These are phyloP conservation scores for Bipolaris cookei DNA, from an alignment of 2,329 filamentous ascomycete species.

Conservation along the genomic window DNA sequence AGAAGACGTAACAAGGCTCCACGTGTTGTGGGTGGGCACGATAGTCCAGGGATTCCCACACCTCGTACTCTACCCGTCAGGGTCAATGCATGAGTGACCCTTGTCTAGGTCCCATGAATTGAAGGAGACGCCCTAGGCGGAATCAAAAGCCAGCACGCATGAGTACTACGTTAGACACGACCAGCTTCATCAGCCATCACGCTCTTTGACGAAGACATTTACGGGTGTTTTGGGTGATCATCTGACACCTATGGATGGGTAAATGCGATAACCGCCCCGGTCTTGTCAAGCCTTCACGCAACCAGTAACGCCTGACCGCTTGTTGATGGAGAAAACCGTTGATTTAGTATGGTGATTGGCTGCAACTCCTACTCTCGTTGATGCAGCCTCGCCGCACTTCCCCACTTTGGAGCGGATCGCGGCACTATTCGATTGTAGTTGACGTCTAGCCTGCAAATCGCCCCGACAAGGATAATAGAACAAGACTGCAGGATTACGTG, in stretches of 20 bases:
- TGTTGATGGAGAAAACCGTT: conserved; percentile 12
- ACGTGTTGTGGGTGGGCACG: conserved; percentile 3
- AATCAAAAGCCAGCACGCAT: conserved; percentile 6
- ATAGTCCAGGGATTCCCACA: background rate
- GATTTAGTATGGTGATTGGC: conserved; percentile 32
- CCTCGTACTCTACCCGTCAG: background rate
- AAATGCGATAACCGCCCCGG: conserved; percentile 28
- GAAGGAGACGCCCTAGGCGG: background rate
- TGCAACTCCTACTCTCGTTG: conserved; percentile 23
- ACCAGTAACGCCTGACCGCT: conserved; percentile 37
- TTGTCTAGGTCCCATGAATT: conserved; percentile 5
- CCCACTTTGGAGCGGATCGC: conserved; percentile 14
- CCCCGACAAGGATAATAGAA: conserved; percentile 10
- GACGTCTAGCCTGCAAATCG: conserved; percentile 4
- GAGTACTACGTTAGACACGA: background rate
- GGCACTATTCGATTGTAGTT: conserved; percentile 12
- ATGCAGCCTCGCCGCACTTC: conserved; percentile 35
- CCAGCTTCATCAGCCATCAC: conserved; percentile 5
- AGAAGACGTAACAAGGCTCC: background rate
- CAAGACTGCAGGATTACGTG: conserved; percentile 1
- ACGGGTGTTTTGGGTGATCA: conserved; percentile 28
- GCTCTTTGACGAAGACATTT: conserved; percentile 22
- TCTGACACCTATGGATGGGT: conserved; percentile 35
- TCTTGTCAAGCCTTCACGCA: conserved; percentile 26
- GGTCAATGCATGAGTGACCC: conserved; percentile 3